Evolutionary conservation across 208 protist species (phyloP), one percentile per base, ranked within the genome.

Genomic region (Endotrypanum monterogeii): DNA sequence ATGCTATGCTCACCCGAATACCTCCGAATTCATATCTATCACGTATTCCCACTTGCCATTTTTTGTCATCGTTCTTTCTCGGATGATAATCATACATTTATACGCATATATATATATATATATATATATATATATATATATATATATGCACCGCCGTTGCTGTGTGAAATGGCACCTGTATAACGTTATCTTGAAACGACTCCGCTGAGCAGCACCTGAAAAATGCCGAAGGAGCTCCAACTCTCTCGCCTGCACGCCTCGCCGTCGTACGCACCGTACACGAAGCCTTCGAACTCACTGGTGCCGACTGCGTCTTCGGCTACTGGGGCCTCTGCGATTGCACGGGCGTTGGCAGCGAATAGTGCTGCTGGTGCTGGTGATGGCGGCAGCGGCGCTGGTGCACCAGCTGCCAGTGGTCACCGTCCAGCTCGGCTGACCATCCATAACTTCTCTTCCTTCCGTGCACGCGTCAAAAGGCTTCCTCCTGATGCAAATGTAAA

Each of bases 361-460:
- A 1, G 23, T 37, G 25, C 41, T 67, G 61, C 23, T 25, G 61
- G 61, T 28, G 41, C 39, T 37, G 56, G 11, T 30, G 52, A 30
- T n/a, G n/a, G 62, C 18, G 56, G 0, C 11, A 25, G 62, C 18
- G 56, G 0, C 11, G 52, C 54, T n/a, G 67, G 67, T 37, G 67
- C 51, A 39, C 32, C 62, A 56, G 5, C 65, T 30, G 51, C 50
- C 25, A 41, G 56, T 32, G 32, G 35, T 18, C 65, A 51, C 35
- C 67, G 73, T 32, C 61, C 55, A 39, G 78, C 86, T 37, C 84
- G 86, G 8, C 71, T 95, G 35, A 95, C 91, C 18, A 78, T 91
- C 44, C 83, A 89, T 81, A 95, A 95, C 78, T 88, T 94, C 56
- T 37, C 71, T 25, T 84, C 82, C n/a, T 93, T 95, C 63, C 76